phyloP scores from a whole-genome alignment of 805 yeast genomes.

The Cyberlindnera sargentensis region DNA sequence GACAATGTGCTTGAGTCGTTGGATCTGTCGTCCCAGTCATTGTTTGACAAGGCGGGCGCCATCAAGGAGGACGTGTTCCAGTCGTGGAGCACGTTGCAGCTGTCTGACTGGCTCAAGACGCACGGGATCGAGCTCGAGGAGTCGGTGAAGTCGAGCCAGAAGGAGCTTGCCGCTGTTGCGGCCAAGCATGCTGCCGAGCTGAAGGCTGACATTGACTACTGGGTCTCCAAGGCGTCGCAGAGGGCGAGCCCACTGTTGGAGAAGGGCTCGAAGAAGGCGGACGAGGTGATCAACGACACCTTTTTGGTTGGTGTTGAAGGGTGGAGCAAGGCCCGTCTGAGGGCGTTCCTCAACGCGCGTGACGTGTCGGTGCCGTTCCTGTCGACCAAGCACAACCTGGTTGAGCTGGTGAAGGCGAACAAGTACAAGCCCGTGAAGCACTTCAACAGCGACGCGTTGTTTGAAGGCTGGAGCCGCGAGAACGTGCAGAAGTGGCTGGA shows the following conservation, averaged over 20 bases:
- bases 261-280: constrained; percentile 28
- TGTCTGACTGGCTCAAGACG: constrained; percentile 45
- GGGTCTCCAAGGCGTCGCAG: constrained; percentile 25
- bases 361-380: constrained; percentile 32
- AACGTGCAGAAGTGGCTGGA: constrained; percentile 34
- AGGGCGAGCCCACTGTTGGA: constrained; percentile 29
- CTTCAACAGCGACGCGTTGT: constrained; percentile 25
- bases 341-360: constrained; percentile 34
- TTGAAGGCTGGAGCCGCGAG: constrained; percentile 33
- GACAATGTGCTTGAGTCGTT: constrained; percentile 33
- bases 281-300: constrained; percentile 35
- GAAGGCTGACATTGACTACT: constrained; percentile 33
- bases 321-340: constrained; percentile 41
- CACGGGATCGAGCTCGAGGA: constrained; percentile 36
- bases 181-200: constrained; percentile 28
- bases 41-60: constrained; percentile 33
- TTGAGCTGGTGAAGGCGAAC: constrained; percentile 32
- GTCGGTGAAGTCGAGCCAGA: constrained; percentile 27
- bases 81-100: constrained; percentile 47
- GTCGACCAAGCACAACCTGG: constrained; percentile 33
- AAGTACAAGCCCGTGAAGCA: constrained; percentile 30
- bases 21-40: constrained; percentile 28
- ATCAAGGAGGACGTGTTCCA: constrained; percentile 39
- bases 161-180: constrained; percentile 31
- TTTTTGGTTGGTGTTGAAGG: constrained; percentile 37